These are phyloP conservation scores for Blastocystis sp. DNA, from an alignment of 352 stramenopile species.

Conservation along the genomic window DNA sequence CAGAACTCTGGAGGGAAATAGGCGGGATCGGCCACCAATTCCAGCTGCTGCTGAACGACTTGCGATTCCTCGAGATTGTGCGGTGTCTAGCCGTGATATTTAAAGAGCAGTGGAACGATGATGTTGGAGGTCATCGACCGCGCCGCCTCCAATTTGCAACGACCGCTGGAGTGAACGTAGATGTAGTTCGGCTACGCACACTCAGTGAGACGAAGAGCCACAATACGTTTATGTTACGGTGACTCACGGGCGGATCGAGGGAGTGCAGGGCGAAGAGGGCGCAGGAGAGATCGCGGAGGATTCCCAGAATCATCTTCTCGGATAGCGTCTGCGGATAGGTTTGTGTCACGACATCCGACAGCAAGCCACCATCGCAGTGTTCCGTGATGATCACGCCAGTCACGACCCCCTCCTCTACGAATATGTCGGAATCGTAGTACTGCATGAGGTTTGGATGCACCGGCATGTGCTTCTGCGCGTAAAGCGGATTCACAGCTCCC, in stretches of 20 bases:
- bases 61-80: conserved; percentile 34
- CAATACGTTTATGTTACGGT: conserved; percentile 61
- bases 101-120: background rate
- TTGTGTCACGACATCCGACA: conserved; percentile 37
- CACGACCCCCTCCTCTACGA: conserved; percentile 32
- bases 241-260: conserved; percentile 18
- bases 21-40: conserved; percentile 31
- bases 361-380: conserved; percentile 55
- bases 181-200: conserved; percentile 59
- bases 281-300: conserved; percentile 59
- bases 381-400: conserved; percentile 59
- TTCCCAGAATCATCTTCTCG: conserved; percentile 58
- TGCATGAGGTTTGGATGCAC: conserved; percentile 62
- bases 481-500: background rate
- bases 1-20: conserved; percentile 68
- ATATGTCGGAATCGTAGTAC: conserved; percentile 57
- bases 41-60: conserved; percentile 51
- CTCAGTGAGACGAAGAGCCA: background rate
- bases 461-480: conserved; percentile 45
- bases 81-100: conserved; percentile 22
- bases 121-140: conserved; percentile 62
- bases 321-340: conserved; percentile 55
- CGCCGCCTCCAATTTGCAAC: conserved; percentile 59
- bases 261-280: conserved; percentile 52
- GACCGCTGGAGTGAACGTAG: conserved; percentile 42